Evolutionary conservation across 805 yeast genomes (phyloP), one percentile per base, ranked within the genome.

Genomic region (fission yeast (Schizosaccharomyces pombe)): DNA sequence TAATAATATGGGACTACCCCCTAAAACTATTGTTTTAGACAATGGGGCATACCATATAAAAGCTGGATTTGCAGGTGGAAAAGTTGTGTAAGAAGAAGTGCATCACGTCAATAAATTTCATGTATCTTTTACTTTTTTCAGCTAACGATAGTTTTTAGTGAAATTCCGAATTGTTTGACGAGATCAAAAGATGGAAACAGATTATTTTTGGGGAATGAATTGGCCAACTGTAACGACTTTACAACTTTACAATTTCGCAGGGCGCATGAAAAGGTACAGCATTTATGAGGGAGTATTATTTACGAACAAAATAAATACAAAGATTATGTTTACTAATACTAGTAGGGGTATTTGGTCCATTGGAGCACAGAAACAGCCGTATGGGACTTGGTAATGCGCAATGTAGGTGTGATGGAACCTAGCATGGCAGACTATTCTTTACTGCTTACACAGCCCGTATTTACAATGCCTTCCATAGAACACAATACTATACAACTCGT

Each of bases 301-400:
- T n/a, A n/a, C 8, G 22, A 37, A 37, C n/a, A 37, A 16, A 11
- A 1, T 2, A 24, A 16, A 22, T 24, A 19, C 9, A 4, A 6
- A 16, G 22, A 19, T 52, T 43, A 1, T 16, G n/a, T 6, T 9
- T 49, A 24, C 26, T 30, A 11, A 47, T 34, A 24, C 30, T 12
- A 24, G 16, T 19, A 56, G 33, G 96, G 96, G 2, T 93, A 87
- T 60, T 68, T 91, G 54, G 78, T 80, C 0, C 84, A 89, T 39
- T 91, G 97, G 98, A 94, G 85, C 58, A 68, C 83, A 1, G 86
- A 91, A 63, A 82, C 81, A 61, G 80, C 81, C 24, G 74, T 91
- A 1, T 91, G 97, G 98, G 97, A 91, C 64, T 77, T 81, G 59
- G 73, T 26, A 12, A 22, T 43, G 30, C 49, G 30, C 4, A 28